Evolutionary conservation across 805 yeast species (phyloP).

Genomic region (Millerozyma miso): DNA sequence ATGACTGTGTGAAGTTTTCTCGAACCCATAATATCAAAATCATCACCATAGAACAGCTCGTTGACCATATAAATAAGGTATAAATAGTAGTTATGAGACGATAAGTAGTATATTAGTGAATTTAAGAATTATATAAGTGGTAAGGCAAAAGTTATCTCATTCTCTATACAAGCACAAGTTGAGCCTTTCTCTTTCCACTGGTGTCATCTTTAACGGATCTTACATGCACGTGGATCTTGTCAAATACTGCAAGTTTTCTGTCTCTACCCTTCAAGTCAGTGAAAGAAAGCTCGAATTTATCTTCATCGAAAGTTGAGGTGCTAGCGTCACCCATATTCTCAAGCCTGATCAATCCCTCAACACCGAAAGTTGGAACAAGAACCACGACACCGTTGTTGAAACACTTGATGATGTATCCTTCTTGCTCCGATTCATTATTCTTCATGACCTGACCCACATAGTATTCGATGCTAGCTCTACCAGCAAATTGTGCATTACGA

Average conservation of each 20-base stretch:
- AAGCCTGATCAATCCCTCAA: constrained; percentile 85
- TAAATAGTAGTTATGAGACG: background rate
- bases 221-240: constrained; percentile 78
- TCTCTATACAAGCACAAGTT: constrained; percentile 51
- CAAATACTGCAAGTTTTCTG: constrained; percentile 69
- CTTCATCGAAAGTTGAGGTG: constrained; percentile 71
- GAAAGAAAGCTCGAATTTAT: constrained; percentile 64
- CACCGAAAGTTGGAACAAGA: constrained; percentile 91
- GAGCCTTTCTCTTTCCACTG: constrained; percentile 91
- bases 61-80: constrained; percentile 42
- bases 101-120: background rate
- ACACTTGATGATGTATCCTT: constrained; percentile 88
- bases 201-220: constrained; percentile 77
- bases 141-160: background rate
- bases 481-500: constrained; percentile 98
- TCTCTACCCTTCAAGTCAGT: constrained; percentile 38
- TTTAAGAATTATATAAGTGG: background rate
- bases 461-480: constrained; percentile 95
- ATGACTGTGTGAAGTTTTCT: constrained; percentile 75
- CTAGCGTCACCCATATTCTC: constrained; percentile 67
- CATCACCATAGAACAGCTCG: constrained; percentile 74
- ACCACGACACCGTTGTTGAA: constrained; percentile 94
- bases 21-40: constrained; percentile 58
- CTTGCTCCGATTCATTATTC: constrained; percentile 71
- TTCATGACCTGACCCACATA: constrained; percentile 98